Base-by-base conservation (phyloP, 225 moss, liverwort and hornwort genomes). In the Pseudoscleropodium purum region DNA sequence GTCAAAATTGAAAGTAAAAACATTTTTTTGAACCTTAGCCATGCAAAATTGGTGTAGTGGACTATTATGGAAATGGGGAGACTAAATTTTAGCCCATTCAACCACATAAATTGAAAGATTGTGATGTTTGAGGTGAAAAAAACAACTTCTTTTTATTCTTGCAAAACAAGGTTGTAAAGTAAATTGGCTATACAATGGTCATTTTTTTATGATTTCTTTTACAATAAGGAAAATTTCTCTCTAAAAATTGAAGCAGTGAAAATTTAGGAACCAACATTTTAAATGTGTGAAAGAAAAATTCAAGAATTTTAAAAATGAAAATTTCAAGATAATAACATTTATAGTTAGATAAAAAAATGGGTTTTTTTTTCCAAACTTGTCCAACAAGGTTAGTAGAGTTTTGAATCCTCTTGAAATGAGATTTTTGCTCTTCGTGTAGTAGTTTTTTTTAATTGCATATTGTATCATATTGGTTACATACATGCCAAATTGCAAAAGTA, bases 51-150 rank as follows among this genome's bases (percentile, higher is more conserved):
- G 6, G 10, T 18, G 0, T 30, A 75, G 30, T 30, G 30, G 7
- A 29, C 2, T 45, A 45, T 29, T 30, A 30, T 45, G 0, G 47
- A 74, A 75, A 47, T 30, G 1, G 45, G 1, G 1, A 30, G 7
- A 4, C 6, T 17, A 30, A 3, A 2, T 5, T 73, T 43, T 0
- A 43, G 0, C 1, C 15, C 1, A 47, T 47, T 45, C 0, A 1
- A 75, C 1, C 7, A 4, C 0, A 0, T 18, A 47, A 2, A 47
- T 30, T 30, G 47, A 75, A 75, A 30, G 24, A 10, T 29, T 43
- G 18, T 74, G 29, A 29, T 45, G 11, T 74, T 74, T 74, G 18
- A 10, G 43, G 16, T 16, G 9, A 41, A 21, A 43, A 43, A 27
- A 15, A 26, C 0, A 15, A 16, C 4, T n/a, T n/a, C 2, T 43